These are phyloP conservation scores for Nakazawaea ishiwadae DNA, from an alignment of 805 yeast genomes.

Conservation along the genomic window DNA sequence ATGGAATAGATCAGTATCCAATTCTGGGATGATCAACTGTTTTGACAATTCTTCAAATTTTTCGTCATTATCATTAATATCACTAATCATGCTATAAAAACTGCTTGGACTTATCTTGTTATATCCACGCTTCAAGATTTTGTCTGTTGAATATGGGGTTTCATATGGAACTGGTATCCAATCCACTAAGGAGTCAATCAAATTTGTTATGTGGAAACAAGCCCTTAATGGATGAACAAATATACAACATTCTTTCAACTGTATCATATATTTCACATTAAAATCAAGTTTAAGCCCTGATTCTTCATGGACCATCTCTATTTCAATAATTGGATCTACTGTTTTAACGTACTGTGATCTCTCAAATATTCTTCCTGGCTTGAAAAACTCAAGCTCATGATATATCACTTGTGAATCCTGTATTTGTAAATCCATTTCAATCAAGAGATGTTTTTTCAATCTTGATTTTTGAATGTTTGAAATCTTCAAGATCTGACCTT, in stretches of 20 bases:
- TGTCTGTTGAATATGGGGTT: not conserved
- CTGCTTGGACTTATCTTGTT: slow-evolving; percentile 25
- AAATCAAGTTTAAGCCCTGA: not conserved
- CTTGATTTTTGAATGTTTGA: not conserved
- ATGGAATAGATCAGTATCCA: slow-evolving; percentile 36
- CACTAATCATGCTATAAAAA: slow-evolving; percentile 48
- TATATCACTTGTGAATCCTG: not conserved
- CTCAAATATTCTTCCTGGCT: slow-evolving; percentile 6
- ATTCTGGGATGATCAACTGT: slow-evolving; percentile 32
- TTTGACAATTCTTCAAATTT: slow-evolving; percentile 8
- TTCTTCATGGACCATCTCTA: not conserved
- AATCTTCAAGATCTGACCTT: no score
- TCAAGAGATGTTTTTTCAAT: not conserved
- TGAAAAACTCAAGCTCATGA: slow-evolving; percentile 9
- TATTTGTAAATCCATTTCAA: no score
- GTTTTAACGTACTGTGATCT: slow-evolving; percentile 2
- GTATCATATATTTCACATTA: slow-evolving; percentile 1
- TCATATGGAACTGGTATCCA: slow-evolving; percentile 1
- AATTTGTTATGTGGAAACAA: not conserved
- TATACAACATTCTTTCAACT: slow-evolving; percentile 8
- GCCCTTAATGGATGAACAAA: slow-evolving; percentile 7
- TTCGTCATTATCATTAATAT: slow-evolving; percentile 26
- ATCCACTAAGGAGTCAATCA: not conserved
- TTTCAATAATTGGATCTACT: not conserved
- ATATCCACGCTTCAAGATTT: slow-evolving; percentile 1